Base-by-base conservation (phyloP, 78 protist species). In the Dictyostelium capitatum region DNA sequence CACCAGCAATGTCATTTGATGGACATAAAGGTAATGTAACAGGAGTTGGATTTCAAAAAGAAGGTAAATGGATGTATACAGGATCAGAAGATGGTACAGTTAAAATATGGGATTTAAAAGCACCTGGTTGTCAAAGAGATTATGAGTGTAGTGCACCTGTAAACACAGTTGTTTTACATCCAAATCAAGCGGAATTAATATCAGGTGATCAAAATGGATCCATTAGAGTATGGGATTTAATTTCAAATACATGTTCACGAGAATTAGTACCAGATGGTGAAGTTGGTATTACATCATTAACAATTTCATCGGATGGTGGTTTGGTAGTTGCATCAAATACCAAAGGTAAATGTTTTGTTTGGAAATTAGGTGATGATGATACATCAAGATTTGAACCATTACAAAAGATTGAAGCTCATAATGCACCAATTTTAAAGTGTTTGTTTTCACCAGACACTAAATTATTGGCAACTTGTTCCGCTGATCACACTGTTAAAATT, bases 51-150 rank as follows among this genome's bases (percentile, higher is more conserved):
- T 99, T 96, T 62, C 97, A 96, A 65, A 25, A 32, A 6, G 99
- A 97, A 20, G 94, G 97, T 41, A 85, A 95, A 28, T 98, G 99
- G 99, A 82, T 99, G 96, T 98, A 79, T 82, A 92, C 99, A 0
- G 97, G 97, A 23, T 90, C 97, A 57, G 99, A 99, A 72, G 99
- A 99, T 73, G 94, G 96, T 37, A 96, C 99, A 10, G 73, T 98
- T 41, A 94, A 97, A 89, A 89, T 99, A 23, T 99, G 99, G 99
- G 99, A 99, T 80, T 19, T 98, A 46, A 78, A 99, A 20, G 94
- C 96, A n/a, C 96, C 96, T 4, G 97, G 96, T 47, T 97, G 95
- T 74, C 99, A 97, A 82, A 79, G 98, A 5, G 95, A 97, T 19
- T 96, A 84, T 72, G 95, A 93, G 9, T 72, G 89, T 62, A 64